These are phyloP conservation scores for Coniferiporia weirii DNA, from an alignment of 1,284 basidiomycete species.

Conservation along the genomic window DNA sequence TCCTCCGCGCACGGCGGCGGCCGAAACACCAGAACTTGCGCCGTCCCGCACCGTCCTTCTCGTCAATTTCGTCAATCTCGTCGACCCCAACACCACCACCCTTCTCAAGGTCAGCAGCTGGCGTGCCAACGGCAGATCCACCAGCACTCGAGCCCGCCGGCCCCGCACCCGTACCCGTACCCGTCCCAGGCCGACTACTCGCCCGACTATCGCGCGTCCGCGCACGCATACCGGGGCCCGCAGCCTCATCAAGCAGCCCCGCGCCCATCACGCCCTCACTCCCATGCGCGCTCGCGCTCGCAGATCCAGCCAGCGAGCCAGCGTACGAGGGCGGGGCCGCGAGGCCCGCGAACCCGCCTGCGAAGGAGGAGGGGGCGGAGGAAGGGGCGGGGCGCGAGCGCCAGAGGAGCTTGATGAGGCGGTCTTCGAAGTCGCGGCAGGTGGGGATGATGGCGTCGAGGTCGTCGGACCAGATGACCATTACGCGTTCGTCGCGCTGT, in stretches of 20 bases:
- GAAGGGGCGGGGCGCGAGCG: conserved; percentile 35
- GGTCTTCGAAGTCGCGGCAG: conserved; percentile 64
- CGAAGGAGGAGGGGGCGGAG: conserved; percentile 29
- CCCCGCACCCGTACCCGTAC: conserved; percentile 44
- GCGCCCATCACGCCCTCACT: conserved; percentile 2
- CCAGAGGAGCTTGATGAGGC: conserved; percentile 81
- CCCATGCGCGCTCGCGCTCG: conserved; percentile 1
- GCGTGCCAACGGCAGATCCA: conserved; percentile 53
- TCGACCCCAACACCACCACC: neutral
- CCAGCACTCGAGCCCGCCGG: conserved; percentile 40
- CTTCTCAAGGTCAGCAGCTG: conserved; percentile 12
- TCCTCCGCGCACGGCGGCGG: neutral
- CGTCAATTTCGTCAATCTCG: conserved; percentile 10
- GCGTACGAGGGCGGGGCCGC: neutral
- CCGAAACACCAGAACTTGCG: neutral
- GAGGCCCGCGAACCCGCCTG: conserved; percentile 32
- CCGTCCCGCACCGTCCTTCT: conserved; percentile 6
- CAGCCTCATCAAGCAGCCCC: neutral
- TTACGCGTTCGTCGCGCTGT: conserved; percentile 67
- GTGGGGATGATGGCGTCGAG: conserved; percentile 64
- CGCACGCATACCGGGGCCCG: conserved; percentile 1
- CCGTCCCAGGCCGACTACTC: neutral
- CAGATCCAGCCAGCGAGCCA: neutral
- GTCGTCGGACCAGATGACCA: conserved; percentile 75
- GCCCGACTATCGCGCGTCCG: neutral